Base-by-base conservation (phyloP, 805 yeast genomes). In the Wickerhamiella azymoides region DNA sequence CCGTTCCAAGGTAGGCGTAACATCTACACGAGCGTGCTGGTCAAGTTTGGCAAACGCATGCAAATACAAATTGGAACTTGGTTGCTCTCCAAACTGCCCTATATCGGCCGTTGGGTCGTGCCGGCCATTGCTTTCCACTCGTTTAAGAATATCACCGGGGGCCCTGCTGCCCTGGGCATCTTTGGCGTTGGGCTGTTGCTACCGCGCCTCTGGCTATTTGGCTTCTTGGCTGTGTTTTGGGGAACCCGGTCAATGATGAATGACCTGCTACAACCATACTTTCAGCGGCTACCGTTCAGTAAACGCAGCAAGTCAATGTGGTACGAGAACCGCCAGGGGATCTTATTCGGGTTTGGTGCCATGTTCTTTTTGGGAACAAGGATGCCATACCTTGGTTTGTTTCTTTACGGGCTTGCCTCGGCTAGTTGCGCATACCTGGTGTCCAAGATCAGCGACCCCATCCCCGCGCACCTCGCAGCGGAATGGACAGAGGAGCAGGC, bases 341-440 rank as follows among this genome's bases (percentile, higher is more conserved):
- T 72, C 26, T 58, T 77, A 43, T 70, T 71, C 50, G 80, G 80
- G 5, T 75, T 75, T 51, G 75, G 79, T 2, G 54, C 72, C 8
- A 67, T 66, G 40, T 71, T 67, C 56, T 75, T 64, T 51, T 50
- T 62, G 45, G 56, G 73, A 41, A 57, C 74, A 45, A 58, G 61
- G 32, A 56, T 68, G 14, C 78, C 77, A 0, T 65, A 66, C 52
- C 53, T 71, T 3, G 71, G 78, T 0, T 63, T 73, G 18, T 52
- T 74, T 11, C 61, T 70, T 17, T 72, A 72, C 50, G 74, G 76
- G 13, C 57, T 75, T 38, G 79, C 78, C 2, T 72, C 74, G 54
- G 67, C 74, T 2, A 67, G 72, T 25, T 64, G 72, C 17, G 80
- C 78, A 1, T 73, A 72, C 52, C 58, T 77, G 33, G 57, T 76